phyloP scores from a whole-genome alignment of 805 yeast genomes.

The Cyberlindnera galapagoensis region DNA sequence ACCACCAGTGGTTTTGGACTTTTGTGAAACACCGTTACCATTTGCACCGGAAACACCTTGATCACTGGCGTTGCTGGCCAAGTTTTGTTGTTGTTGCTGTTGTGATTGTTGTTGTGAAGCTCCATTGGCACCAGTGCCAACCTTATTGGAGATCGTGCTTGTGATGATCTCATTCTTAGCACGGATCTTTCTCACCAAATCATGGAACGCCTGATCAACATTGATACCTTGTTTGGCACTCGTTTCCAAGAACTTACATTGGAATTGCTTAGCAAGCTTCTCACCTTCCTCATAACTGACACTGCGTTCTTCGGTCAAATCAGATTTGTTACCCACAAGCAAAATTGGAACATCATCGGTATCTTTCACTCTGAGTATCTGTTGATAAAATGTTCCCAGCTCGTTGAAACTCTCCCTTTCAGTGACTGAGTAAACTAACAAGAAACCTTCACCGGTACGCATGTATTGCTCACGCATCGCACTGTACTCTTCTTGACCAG shows the following conservation, averaged over 20 bases:
- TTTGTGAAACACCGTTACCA: too few relatives aligned
- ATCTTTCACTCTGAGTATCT: constrained; percentile 73
- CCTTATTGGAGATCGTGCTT: background rate
- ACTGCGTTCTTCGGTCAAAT: constrained; percentile 69
- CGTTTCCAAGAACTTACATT: constrained; percentile 80
- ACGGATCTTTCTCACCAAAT: constrained; percentile 53
- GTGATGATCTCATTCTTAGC: constrained; percentile 14
- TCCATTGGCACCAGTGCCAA: too few relatives aligned
- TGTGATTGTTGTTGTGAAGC: constrained; percentile 3
- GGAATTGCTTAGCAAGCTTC: constrained; percentile 54
- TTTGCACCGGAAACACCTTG: too few relatives aligned
- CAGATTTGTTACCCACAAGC: constrained; percentile 76
- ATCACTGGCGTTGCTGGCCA: too few relatives aligned
- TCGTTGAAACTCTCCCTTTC: constrained; percentile 83
- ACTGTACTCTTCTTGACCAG: constrained; percentile 95
- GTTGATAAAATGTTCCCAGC: constrained; percentile 72
- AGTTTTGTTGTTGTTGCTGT: too few relatives aligned
- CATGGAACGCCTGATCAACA: constrained; percentile 80
- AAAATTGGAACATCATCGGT: constrained; percentile 68
- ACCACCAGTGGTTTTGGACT: constrained; percentile 3
- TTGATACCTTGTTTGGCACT: constrained; percentile 88
- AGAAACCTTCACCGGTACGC: constrained; percentile 93
- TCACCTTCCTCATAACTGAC: constrained; percentile 63
- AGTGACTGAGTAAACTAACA: constrained; percentile 83
- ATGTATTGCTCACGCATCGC: constrained; percentile 93